A percentile compares a stretch with the other conserved stretches of the same genome.
These are phyloP conservation scores for Magnaporthiopsis incrustans DNA, from an alignment of 2,329 filamentous ascomycete genomes.

Conservation along the genomic window DNA sequence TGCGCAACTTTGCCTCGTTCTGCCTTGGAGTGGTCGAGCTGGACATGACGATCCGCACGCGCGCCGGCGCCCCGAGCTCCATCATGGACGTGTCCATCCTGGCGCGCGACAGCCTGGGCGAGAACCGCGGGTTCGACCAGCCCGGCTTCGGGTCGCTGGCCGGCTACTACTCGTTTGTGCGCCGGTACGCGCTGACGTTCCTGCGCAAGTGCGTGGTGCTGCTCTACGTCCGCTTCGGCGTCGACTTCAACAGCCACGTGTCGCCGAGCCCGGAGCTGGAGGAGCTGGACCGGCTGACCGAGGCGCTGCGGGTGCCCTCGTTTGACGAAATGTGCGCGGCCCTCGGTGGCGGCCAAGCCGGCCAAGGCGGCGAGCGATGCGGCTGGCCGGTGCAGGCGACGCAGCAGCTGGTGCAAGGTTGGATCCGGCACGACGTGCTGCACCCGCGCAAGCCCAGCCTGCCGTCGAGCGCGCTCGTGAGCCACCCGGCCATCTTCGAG, in stretches of 20 bases:
- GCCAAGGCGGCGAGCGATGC: conserved; percentile 23
- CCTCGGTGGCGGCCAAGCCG: conserved; percentile 29
- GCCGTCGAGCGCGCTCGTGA: conserved; percentile 37
- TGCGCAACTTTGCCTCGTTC: conserved; percentile 49
- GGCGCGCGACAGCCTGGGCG: conserved; percentile 20
- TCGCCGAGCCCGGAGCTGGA: conserved; percentile 56
- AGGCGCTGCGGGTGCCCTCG: conserved; percentile 65
- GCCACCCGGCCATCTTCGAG: conserved; percentile 90
- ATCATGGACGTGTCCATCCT: conserved; percentile 24
- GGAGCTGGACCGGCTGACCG: conserved; percentile 76
- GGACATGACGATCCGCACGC: conserved; percentile 29
- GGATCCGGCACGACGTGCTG: conserved; percentile 54
- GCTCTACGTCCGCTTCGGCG: conserved; percentile 78
- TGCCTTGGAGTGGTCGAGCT: conserved; percentile 39
- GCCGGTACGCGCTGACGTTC: conserved; percentile 83
- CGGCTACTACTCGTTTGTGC: conserved; percentile 53
- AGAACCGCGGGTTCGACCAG: conserved; percentile 46
- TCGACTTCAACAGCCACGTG: conserved; percentile 72
- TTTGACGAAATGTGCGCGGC: conserved; percentile 70
- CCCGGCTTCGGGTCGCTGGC: conserved; percentile 44
- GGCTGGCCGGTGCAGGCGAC: conserved; percentile 41
- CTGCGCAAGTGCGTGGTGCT: conserved; percentile 78
- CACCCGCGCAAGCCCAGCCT: conserved; percentile 16
- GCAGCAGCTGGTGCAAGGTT: conserved; percentile 48
- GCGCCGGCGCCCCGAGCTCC: conserved; percentile 5